Evolutionary conservation across 768 basidiomycete genomes (phyloP).

Genomic region (Suillus sp.): DNA sequence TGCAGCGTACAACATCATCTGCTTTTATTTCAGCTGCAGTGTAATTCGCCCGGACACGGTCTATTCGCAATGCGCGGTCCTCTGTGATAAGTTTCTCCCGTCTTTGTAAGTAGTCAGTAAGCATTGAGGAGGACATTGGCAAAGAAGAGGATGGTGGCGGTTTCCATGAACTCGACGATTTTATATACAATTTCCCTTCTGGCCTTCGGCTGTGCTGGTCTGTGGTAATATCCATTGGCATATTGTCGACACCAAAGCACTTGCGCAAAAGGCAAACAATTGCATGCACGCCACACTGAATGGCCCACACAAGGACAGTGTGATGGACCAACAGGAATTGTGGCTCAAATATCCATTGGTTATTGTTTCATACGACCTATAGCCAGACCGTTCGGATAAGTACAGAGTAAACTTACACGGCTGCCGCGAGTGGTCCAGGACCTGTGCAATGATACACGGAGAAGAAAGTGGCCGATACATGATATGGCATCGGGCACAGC

Average conservation of each 20-base stretch:
- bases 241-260: neutral
- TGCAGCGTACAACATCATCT: conserved; percentile 53
- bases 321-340: neutral
- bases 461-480: too few species aligned
- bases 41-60: conserved; percentile 32
- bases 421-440: neutral
- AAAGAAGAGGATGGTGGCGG: too few species aligned
- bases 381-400: neutral
- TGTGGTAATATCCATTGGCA: neutral
- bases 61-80: conserved; percentile 53
- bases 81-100: conserved; percentile 35
- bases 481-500: too few species aligned
- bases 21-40: conserved; percentile 50
- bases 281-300: neutral
- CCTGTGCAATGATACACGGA: too few species aligned
- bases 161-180: neutral
- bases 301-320: neutral
- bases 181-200: neutral
- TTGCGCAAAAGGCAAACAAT: neutral
- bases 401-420: neutral
- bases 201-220: neutral
- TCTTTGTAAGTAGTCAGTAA: conserved; percentile 16
- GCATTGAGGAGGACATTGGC: neutral
- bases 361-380: neutral
- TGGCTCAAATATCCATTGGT: neutral